phyloP scores from a whole-genome alignment of 108 stramenopile species.

The Aurantiochytrium sp. region DNA sequence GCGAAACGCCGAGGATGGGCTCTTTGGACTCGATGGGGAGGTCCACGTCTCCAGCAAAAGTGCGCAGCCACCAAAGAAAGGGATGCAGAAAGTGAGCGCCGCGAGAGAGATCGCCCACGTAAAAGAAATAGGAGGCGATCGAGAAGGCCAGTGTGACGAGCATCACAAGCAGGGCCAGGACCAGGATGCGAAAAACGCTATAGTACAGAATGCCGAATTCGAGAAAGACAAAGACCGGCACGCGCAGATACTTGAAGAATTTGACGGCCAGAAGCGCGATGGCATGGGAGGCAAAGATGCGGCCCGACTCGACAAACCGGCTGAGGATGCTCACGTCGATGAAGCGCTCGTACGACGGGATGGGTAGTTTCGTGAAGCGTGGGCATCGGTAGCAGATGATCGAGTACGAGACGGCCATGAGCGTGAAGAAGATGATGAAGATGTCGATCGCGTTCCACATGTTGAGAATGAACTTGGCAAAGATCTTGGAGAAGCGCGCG shows the following conservation, averaged over 20 bases:
- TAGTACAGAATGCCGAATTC: slow-evolving; percentile 9
- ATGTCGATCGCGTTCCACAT: background rate
- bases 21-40: background rate
- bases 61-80: background rate
- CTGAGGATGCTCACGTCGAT: background rate
- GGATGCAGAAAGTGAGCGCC: background rate
- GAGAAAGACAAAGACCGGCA: background rate
- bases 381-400: background rate
- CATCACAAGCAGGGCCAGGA: background rate
- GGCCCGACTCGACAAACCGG: background rate
- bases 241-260: background rate
- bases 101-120: background rate
- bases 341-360: background rate
- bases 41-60: background rate
- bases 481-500: background rate
- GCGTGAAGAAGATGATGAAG: background rate
- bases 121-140: background rate
- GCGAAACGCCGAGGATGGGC: background rate
- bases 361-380: background rate
- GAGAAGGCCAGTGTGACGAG: background rate
- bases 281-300: background rate
- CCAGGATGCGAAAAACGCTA: background rate
- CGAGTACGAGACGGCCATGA: background rate
- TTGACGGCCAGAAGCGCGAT: background rate
- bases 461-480: background rate